Evolutionary conservation across 495 filamentous ascomycete species (phyloP), one percentile per base, ranked within the genome.

Genomic region (Xylaria cubensis): DNA sequence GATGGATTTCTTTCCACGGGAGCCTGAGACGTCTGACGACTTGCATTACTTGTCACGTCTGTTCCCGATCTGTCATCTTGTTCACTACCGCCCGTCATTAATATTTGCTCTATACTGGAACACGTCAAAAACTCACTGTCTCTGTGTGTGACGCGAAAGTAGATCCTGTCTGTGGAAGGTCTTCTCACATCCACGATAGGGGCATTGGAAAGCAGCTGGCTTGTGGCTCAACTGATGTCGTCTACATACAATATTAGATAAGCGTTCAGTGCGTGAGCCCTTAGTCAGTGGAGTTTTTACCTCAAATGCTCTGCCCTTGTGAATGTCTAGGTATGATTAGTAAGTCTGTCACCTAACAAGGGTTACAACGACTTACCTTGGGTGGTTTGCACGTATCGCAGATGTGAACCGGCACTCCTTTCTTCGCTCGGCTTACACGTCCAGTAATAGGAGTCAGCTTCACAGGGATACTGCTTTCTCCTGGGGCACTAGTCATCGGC

Each of bases 211-310:
- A 13, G 88, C 84, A 41, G 92, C 90, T 71, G 89, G 87, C 76
- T 90, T 90, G 83, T 97, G 94, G 79, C 95, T 95, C 63, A 95
- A 82, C 80, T 97, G 92, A 82, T 97, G 94, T 62, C 94, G 93
- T 80, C 94, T 94, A 66, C 44, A 76, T 69, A 79, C 63, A 77
- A 24, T 69, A 34, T 51, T 72, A 64, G 56, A 13, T 24, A 42
- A 41, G 62, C 24, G 65, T 17, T 19, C 72, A 39, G 26, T 46
- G 44, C 21, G 21, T 39, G 65, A 26, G 63, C 51, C 9, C 19
- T 39, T 44, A 53, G 17, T n/a, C 3, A 41, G 15, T 46, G 17
- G 26, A 46, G 24, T 2, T 56, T 83, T 80, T 83, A 92, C 92
- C 92, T 90, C 65, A 93, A 82, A 82, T 97, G 94, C 78, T 97